Conservation (phyloP, 1,284 basidiomycete species). For the Cryptococcus sp. region DNA sequence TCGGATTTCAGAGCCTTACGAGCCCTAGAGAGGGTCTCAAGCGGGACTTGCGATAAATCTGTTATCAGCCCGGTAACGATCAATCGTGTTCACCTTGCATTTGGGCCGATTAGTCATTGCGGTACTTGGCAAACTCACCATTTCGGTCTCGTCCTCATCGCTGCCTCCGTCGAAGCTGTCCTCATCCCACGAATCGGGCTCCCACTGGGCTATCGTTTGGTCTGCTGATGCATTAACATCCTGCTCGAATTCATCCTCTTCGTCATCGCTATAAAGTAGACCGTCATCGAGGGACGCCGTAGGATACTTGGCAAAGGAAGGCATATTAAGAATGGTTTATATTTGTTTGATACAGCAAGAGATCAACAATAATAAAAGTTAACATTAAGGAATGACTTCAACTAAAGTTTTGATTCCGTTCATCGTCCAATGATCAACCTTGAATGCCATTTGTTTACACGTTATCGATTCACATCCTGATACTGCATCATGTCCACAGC, state of each 20-base stretch:
- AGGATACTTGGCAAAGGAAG: neutral
- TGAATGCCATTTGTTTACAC: too few species aligned
- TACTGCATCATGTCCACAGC: conserved; percentile 7
- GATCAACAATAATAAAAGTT: too few species aligned
- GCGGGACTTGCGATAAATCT: conserved; percentile 23
- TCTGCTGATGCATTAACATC: conserved; percentile 31
- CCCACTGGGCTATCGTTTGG: conserved; percentile 23
- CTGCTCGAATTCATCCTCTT: conserved; percentile 46
- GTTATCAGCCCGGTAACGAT: too few species aligned
- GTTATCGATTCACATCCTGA: neutral
- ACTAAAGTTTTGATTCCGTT: too few species aligned
- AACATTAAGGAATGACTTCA: too few species aligned
- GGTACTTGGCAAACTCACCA: conserved; percentile 1
- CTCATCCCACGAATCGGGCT: conserved; percentile 41
- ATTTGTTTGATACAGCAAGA: too few species aligned
- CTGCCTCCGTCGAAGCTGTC: conserved; percentile 17
- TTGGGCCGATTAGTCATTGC: neutral
- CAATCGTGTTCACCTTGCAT: too few species aligned
- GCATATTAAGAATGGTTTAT: neutral
- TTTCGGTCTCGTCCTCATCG: conserved; percentile 9
- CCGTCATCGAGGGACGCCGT: conserved; percentile 21
- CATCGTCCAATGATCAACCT: too few species aligned
- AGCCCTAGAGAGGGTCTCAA: conserved; percentile 29
- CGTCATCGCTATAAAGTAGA: conserved; percentile 37
- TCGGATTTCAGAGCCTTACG: conserved; percentile 15